Base-by-base conservation (phyloP, 2,329 filamentous ascomycete genomes). In the Aureobasidium uvarum region DNA sequence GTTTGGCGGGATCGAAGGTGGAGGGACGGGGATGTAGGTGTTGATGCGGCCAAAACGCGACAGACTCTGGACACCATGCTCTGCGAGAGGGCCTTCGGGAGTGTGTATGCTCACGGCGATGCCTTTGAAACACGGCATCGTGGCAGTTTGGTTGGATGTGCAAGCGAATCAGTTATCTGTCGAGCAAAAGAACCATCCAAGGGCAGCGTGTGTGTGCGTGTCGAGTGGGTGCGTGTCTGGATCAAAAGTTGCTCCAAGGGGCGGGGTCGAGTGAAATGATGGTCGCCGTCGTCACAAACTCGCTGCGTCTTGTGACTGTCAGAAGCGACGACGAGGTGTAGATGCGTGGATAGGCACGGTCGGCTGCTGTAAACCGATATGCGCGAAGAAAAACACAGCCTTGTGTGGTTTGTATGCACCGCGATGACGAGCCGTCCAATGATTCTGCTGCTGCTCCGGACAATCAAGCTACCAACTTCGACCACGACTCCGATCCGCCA, bases 91-190 rank as follows among this genome's bases (percentile, higher is more conserved):
- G 51, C 86, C 86, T 71, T 85, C 83, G 71, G 92, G 85, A 51
- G 86, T 87, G 81, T 99, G 95, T 77, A 98, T 96, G 85, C 91
- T 96, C 77, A 98, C 94, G 73, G 95, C 94, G 80, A 99, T 92
- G 80, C 95, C 95, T 83, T 98, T 96, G 83, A 98, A 99, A 86
- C 93, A 98, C 82, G 95, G 95, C 95, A 90, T 90, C 11, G 20
- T 28, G 46, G 8, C 8, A 28, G 13, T 6, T 41, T 20, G 10
- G n/a, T 3, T 38, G 43, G 31, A 18, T 16, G 38, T 5, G 36
- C 5, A 28, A 28, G 52, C 20, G 36, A 5, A 55, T 38, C n/a
- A 28, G 38, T 7, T 55, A 13, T 5, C 5, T 36, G 33, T 52
- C 33, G 43, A 6, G 13, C 56, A n/a, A 23, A 8, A 18, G 18